Evolutionary conservation across 192 early-diverging fungal species (phyloP).

Genomic region (Backusella parvicylindrica): DNA sequence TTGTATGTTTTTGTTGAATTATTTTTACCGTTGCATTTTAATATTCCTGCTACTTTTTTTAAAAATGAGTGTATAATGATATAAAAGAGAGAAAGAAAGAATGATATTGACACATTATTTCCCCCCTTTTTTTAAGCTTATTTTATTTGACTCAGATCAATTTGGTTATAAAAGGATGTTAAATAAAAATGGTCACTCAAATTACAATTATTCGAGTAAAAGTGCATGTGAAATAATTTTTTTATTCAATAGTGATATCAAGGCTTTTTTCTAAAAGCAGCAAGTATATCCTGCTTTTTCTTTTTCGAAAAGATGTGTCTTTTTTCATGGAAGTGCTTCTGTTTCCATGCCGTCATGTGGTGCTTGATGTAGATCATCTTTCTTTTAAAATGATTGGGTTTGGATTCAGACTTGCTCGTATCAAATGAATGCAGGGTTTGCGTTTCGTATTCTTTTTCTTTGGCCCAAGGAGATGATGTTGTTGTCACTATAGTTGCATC

Average conservation of each 20-base stretch:
- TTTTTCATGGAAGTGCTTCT: background rate
- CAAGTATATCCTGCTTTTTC: background rate
- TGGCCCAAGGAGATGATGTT: background rate
- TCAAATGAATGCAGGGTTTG: constrained; percentile 1
- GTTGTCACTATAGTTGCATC: background rate
- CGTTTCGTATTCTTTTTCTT: background rate
- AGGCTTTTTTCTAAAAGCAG: background rate
- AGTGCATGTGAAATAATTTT: background rate
- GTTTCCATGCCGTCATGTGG: background rate
- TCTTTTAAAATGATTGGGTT: background rate
- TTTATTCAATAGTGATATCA: background rate
- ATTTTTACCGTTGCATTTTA: constrained; percentile 1
- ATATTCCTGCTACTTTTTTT: background rate
- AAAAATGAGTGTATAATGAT: background rate
- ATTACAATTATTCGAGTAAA: background rate
- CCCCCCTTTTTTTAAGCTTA: background rate
- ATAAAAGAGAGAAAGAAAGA: background rate
- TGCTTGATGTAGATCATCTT: background rate
- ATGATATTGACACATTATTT: background rate
- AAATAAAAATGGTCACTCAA: background rate
- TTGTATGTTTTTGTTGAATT: background rate
- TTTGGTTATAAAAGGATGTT: background rate
- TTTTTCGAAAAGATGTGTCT: background rate
- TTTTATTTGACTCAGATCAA: background rate
- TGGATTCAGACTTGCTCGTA: background rate